Conservation (phyloP, 2,329 filamentous ascomycete species). For the Diaporthe ilicicola region DNA sequence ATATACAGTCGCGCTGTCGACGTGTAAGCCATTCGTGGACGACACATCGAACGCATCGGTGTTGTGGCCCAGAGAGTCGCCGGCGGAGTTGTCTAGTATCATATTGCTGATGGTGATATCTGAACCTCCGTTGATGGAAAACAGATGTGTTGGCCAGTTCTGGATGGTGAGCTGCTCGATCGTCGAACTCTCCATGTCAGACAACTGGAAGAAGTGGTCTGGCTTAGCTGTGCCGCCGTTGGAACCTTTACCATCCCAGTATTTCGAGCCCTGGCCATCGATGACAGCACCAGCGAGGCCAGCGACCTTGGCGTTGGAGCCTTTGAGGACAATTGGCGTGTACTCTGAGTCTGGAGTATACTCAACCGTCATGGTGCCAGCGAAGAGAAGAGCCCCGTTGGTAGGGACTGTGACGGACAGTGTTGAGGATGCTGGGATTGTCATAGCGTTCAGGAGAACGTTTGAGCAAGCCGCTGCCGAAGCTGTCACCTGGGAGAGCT, state of each 20-base stretch:
- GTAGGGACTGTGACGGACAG: constrained; percentile 27
- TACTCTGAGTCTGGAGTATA: constrained; percentile 27
- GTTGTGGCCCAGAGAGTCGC: constrained; percentile 53
- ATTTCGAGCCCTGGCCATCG: constrained; percentile 31
- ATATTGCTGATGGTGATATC: constrained; percentile 46
- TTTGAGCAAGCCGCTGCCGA: constrained; percentile 27
- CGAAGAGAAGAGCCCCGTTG: constrained; percentile 27
- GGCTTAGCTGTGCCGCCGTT: constrained; percentile 52
- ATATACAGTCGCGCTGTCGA: constrained; percentile 60
- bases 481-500: constrained; percentile 21
- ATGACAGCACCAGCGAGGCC: constrained; percentile 35
- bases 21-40: constrained; percentile 56
- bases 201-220: constrained; percentile 59
- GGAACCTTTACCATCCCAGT: constrained; percentile 45
- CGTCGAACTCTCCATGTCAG: constrained; percentile 46
- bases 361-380: constrained; percentile 30
- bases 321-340: constrained; percentile 33
- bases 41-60: constrained; percentile 69
- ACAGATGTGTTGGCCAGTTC: constrained; percentile 52
- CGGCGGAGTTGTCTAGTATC: constrained; percentile 49
- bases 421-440: constrained; percentile 21
- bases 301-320: constrained; percentile 34
- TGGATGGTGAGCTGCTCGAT: constrained; percentile 50
- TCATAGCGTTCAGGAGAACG: constrained; percentile 23
- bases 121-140: constrained; percentile 48